Evolutionary conservation across 345 rosid species (phyloP).

Genomic region (Cardiospermum halicacabum): DNA sequence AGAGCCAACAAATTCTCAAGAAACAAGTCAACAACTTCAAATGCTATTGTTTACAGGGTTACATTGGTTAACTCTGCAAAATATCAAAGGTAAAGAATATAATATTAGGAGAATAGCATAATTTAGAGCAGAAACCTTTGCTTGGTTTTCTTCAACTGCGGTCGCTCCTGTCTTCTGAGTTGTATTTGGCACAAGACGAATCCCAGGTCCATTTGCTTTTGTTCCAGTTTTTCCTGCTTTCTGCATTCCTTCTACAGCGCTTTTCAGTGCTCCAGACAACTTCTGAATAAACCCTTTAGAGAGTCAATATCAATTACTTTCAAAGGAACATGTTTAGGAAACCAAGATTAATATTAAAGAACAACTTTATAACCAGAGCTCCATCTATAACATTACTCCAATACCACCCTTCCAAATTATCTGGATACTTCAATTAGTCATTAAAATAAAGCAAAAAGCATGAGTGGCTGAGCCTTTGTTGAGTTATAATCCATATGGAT

Average conservation of each 20-base stretch:
- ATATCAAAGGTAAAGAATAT: too few relatives aligned
- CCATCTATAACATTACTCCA: slow-evolving; percentile 5
- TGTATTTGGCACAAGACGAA: slow-evolving; percentile 27
- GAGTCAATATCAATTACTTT: not conserved
- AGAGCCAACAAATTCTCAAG: not conserved
- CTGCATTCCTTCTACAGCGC: slow-evolving; percentile 36
- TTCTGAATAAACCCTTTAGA: slow-evolving; percentile 59
- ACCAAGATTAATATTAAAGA: too few relatives aligned
- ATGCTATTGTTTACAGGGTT: not conserved
- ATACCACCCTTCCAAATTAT: not conserved
- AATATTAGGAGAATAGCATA: not conserved
- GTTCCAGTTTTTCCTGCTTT: slow-evolving; percentile 36
- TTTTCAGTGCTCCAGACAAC: slow-evolving; percentile 51
- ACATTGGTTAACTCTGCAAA: too few relatives aligned
- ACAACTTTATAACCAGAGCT: not conserved
- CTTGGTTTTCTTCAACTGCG: slow-evolving; percentile 33
- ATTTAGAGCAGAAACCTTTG: slow-evolving; percentile 34
- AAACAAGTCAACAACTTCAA: not conserved
- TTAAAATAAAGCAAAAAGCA: not conserved
- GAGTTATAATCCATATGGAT: not conserved
- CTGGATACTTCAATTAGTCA: not conserved
- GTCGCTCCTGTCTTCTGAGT: slow-evolving; percentile 27
- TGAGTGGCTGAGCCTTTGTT: not conserved
- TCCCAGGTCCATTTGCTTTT: slow-evolving; percentile 31
- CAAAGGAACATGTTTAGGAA: not conserved